phyloP scores from a whole-genome alignment of 192 early-diverging fungal species.

The Umbelopsis ramanniana region DNA sequence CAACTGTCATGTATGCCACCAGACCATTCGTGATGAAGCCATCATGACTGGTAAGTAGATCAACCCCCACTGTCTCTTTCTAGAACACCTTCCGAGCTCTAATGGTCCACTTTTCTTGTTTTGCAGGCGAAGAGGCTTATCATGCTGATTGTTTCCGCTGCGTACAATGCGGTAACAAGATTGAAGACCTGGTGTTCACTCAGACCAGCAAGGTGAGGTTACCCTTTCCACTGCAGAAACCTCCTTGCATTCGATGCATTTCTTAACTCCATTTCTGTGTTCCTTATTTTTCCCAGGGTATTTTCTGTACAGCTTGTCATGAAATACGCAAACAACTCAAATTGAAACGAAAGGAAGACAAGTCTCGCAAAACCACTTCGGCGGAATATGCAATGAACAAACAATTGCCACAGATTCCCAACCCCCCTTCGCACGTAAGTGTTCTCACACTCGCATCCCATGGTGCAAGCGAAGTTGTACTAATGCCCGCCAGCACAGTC shows the following conservation, averaged over 20 bases:
- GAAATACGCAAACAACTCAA: constrained; percentile 68
- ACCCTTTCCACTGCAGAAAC: not conserved
- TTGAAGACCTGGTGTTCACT: constrained; percentile 80
- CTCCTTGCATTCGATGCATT: not conserved
- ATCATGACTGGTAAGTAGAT: constrained; percentile 72
- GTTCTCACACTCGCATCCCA: too few species aligned
- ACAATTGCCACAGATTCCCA: not conserved
- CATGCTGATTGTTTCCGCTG: constrained; percentile 85
- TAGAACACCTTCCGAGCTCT: not conserved
- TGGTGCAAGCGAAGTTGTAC: not conserved
- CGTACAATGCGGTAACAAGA: constrained; percentile 72
- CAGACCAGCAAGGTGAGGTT: constrained; percentile 71
- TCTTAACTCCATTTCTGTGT: not conserved
- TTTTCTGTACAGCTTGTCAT: constrained; percentile 80
- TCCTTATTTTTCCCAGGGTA: constrained; percentile 47
- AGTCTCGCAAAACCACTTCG: constrained; percentile 11
- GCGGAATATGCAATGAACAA: constrained; percentile 1
- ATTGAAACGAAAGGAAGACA: constrained; percentile 55
- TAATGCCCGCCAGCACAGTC: not conserved
- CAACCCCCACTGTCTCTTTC: not conserved
- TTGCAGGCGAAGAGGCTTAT: constrained; percentile 72
- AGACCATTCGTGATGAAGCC: constrained; percentile 80
- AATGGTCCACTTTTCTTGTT: constrained; percentile 14
- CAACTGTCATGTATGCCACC: constrained; percentile 73
- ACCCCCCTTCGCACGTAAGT: not conserved